Evolutionary conservation across 352 stramenopile genomes (phyloP), one percentile per base, ranked within the genome.

Genomic region (Pythium utonaiense): DNA sequence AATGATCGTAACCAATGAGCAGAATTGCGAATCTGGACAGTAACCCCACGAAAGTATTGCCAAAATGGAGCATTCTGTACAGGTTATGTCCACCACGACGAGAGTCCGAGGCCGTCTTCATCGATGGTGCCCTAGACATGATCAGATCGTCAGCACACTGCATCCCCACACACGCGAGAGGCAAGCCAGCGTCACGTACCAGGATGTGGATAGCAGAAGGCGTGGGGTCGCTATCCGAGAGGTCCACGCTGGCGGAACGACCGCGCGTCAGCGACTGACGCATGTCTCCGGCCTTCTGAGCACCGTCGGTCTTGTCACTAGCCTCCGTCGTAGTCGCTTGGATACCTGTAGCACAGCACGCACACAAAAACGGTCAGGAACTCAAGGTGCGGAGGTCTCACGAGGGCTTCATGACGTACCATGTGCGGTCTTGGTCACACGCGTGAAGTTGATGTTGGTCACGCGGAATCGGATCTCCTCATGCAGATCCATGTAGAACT

Each of bases 361-460:
- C n/a, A n/a, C n/a, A n/a, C n/a, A n/a, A n/a, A n/a, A n/a, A n/a
- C n/a, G n/a, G n/a, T n/a, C n/a, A n/a, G n/a, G n/a, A n/a, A n/a
- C n/a, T n/a, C n/a, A n/a, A n/a, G n/a, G n/a, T n/a, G n/a, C n/a
- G n/a, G n/a, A n/a, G n/a, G n/a, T n/a, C n/a, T n/a, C n/a, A n/a
- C n/a, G n/a, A n/a, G n/a, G n/a, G n/a, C n/a, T n/a, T n/a, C n/a
- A n/a, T n/a, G n/a, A n/a, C n/a, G n/a, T 22, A 44, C 36, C 84
- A 51, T 90, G 90, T 28, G 82, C 80, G n/a, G 85, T 94, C 71
- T 94, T 94, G 57, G 78, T 90, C 52, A 94, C 85, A 27, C 80
- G 80, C n/a, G 85, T 94, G 51, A 93, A 94, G 70, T 91, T 94
- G 67, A 94, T 93, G 60, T 87, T 94, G 38, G 85, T 94, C 40